Evolutionary conservation across 2,329 filamentous ascomycete genomes (phyloP), one percentile per base, ranked within the genome.

Genomic region (Claviceps cyperi): DNA sequence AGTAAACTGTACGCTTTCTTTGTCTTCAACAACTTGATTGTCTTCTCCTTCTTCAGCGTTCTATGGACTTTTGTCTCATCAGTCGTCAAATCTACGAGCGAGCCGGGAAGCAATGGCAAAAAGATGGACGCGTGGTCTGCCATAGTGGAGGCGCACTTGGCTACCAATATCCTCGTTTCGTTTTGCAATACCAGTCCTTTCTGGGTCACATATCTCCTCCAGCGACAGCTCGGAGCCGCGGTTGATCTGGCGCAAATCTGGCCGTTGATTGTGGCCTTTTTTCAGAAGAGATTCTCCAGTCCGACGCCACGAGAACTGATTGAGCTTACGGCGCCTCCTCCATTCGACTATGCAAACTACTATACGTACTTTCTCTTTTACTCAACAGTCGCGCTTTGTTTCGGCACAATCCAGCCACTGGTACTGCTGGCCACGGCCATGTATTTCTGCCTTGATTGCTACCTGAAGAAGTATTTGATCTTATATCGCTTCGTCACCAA

Each of bases 311-410:
- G 92, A 57, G 84, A 95, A 64, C 73, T 92, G 57, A 97, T 97
- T 57, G 87, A 95, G 64, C 78, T 92, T 61, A 95, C 90, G 0
- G 92, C 92, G 3, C 92, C 92, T 1, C 90, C 87, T 2, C 74
- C 86, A 0, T 96, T 98, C 64, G 90, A 97, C 58, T 97, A 96
- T 61, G 88, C 92, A 52, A 88, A 81, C 58, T 97, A 97, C 69
- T 98, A 96, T 76, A 97, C 96, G 66, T 97, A 94, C 65, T 96
- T 96, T 66, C 73, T 97, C 32, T 98, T 87, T 69, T 98, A 97
- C 69, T 75, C 85, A 22, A 96, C 91, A 0, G 86, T 97, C 35
- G 84, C 88, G 0, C 73, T 98, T 15, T 88, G 83, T 59, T 96
- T 92, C 61, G 81, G 84, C 2, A 80, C 82, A 1, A 74, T 97